Conservation (phyloP, 495 filamentous ascomycete genomes). For the Aspergillus diversus region DNA sequence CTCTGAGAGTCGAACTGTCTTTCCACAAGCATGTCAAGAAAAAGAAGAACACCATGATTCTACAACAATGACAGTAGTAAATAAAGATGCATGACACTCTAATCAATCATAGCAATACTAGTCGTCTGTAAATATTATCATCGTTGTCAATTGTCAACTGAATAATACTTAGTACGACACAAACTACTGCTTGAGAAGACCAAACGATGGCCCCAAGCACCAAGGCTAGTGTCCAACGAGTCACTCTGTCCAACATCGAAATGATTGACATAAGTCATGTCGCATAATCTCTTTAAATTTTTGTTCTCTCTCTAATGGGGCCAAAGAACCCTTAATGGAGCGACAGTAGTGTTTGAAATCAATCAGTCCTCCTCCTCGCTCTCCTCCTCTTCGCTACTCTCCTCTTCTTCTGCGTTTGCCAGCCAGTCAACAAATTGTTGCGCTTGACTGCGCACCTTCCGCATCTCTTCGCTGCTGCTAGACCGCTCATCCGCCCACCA, state of each 20-base stretch:
- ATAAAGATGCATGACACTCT: too few relatives aligned
- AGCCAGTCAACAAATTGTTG: constrained; percentile 85
- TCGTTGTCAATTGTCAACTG: too few relatives aligned
- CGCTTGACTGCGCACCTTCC: constrained; percentile 69
- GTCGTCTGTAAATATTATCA: too few relatives aligned
- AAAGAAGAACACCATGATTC: too few relatives aligned
- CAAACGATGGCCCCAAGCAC: background rate
- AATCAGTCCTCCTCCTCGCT: constrained; percentile 44
- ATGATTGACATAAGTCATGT: background rate
- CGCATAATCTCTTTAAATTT: constrained; percentile 4
- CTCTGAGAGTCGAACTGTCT: background rate
- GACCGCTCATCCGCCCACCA: constrained; percentile 84
- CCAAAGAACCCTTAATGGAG: background rate
- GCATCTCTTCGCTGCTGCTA: constrained; percentile 65
- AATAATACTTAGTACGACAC: too few relatives aligned
- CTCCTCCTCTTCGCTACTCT: constrained; percentile 71
- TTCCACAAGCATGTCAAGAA: too few relatives aligned
- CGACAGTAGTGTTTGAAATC: background rate
- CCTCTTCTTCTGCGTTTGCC: constrained; percentile 79
- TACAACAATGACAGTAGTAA: too few relatives aligned
- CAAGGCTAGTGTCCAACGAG: background rate
- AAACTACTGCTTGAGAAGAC: too few relatives aligned
- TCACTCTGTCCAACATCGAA: background rate
- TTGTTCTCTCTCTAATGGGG: background rate
- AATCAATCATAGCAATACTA: too few relatives aligned